Base-by-base conservation (phyloP, 2,329 filamentous ascomycete species). In the Lanzia echinophila region DNA sequence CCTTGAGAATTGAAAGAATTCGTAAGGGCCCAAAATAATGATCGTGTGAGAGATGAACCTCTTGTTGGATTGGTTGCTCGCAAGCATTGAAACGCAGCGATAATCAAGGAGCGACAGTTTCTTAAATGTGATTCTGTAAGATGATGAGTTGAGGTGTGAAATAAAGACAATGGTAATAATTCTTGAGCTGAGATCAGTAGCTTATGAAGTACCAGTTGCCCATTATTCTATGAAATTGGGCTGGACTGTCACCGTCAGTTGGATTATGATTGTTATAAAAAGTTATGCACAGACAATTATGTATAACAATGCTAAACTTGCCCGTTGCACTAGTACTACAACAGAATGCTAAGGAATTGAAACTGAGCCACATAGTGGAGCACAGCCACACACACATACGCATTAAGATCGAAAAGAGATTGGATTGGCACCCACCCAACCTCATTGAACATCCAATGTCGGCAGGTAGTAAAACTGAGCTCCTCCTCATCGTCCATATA, bases 51-150 rank as follows among this genome's bases (percentile, higher is more conserved):
- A 39, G 19, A 17, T 39, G n/a, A 39, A 39, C 15, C 36, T 39
- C 36, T 47, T 46, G 58, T 49, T 48, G 58, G 55, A 58, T 61
- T 59, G 50, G 33, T n/a, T 8, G 10, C 19, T 17, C 36, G n/a
- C 36, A 41, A 43, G 46, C 52, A 54, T 54, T 54, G 52, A 44
- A 50, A 54, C 31, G 20, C 31, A 42, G 46, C 10, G 38, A 38
- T 17, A 17, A 44, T 41, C 32, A 39, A 39, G 36, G 24, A 33
- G 50, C 15, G 34, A 39, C 33, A 6, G 33, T 44, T 50, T 19
- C 15, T 17, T 47, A 38, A 17, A 33, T 53, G 38, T 53, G 33
- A 19, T 45, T 38, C 43, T 32, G 50, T 33, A 13, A 33, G 48
- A 24, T 6, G 43, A 15, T 19, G 34, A 24, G 48, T n/a, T 22